Percentiles rank a stretch among this genome's conserved stretches.
phyloP scores from a whole-genome alignment of 1,139 yeast genomes.

The Taphrina pruni region DNA sequence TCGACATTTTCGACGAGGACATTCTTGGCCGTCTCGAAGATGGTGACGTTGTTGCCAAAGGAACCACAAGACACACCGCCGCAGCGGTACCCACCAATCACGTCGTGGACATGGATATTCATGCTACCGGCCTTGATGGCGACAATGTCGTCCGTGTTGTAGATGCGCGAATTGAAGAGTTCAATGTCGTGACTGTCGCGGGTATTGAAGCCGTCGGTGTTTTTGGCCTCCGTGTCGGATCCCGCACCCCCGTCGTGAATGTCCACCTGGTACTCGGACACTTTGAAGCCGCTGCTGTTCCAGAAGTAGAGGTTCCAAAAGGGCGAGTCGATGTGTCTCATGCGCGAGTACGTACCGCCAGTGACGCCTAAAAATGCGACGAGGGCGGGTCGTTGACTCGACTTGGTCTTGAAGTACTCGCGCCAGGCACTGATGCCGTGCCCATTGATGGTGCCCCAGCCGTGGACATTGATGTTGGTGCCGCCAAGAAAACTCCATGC shows the following conservation, averaged over 20 bases:
- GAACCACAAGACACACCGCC: constrained; percentile 19
- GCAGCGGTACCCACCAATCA: constrained; percentile 9
- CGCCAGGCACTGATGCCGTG: constrained; percentile 8
- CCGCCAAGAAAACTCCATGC: constrained; percentile 11
- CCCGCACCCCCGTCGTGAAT: constrained; percentile 7
- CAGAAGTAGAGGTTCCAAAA: constrained; percentile 14
- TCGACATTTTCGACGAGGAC: constrained; percentile 9
- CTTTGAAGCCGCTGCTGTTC: background rate
- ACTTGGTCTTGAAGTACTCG: constrained; percentile 1
- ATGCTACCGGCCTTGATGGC: constrained; percentile 8
- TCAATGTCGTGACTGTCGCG: constrained; percentile 11
- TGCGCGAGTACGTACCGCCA: background rate
- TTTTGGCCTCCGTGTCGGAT: background rate
- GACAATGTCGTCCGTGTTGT: constrained; percentile 23
- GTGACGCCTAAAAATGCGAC: constrained; percentile 8
- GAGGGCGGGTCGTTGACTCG: constrained; percentile 8
- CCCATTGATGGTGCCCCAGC: constrained; percentile 21
- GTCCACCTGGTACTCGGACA: constrained; percentile 15
- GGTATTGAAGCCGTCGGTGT: constrained; percentile 23
- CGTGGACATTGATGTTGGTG: background rate
- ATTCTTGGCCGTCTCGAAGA: constrained; percentile 8
- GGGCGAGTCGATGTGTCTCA: constrained; percentile 16
- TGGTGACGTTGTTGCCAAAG: constrained; percentile 11
- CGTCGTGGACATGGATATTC: constrained; percentile 18
- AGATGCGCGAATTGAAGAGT: constrained; percentile 2